Evolutionary conservation across 2,329 filamentous ascomycete species (phyloP), one percentile per base, ranked within the genome.

Genomic region (Pseudogymnoascus destructans): DNA sequence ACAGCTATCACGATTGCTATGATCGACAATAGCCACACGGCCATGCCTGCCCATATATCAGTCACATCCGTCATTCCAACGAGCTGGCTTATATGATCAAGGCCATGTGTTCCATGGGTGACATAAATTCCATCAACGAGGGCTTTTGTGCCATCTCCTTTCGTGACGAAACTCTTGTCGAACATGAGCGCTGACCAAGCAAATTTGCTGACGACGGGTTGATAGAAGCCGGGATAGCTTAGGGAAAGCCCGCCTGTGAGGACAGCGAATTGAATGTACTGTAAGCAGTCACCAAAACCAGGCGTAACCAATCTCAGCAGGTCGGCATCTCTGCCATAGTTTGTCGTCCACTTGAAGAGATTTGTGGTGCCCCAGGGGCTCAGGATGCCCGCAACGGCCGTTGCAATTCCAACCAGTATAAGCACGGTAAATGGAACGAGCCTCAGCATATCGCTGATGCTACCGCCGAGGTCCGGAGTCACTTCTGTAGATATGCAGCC

Each of bases 301-400:
- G 93, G 93, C 0, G 93, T 98, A 32, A 98, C 89, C 54, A 98
- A 77, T 58, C 93, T 84, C 58, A 98, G 77, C 63, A 96, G 76
- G 72, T 98, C 93, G 61, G 89, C 87, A 66, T 98, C 93, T 64
- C 92, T 84, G 33, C 93, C 93, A 15, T 95, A 97, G 69, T 98
- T 98, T 68, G 89, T 95, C n/a, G 89, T 90, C 90, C 92, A 98
- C 64, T 88, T 85, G 70, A 97, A 97, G 17, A 92, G 78, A 69
- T 98, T 87, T 6, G 82, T 82, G 1, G 89, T 88, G 17, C 93
- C 93, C 92, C 93, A 98, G 0, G 93, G 93, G 67, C 91, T 96
- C 69, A 84, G 92, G 35, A 95, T 88, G 55, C 84, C 87, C 2
- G 93, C 90, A 63, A 89, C 83, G 33, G 91, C 75, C 5, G 92